phyloP scores from a whole-genome alignment of 2,329 filamentous ascomycete species.

The Xylaria digitata region DNA sequence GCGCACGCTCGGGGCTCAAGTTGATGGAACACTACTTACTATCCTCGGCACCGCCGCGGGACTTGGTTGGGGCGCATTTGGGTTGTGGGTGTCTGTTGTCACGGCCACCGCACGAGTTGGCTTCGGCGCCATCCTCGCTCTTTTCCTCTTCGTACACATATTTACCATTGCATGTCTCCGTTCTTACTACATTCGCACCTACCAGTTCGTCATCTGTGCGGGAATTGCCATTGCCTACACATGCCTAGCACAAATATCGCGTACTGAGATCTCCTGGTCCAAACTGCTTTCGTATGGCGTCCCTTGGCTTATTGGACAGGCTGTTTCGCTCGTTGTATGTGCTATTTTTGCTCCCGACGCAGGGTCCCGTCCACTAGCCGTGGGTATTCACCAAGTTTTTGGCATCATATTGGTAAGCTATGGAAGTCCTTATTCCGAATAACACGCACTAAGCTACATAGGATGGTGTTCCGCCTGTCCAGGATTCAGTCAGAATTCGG shows the following conservation, averaged over 20 bases:
- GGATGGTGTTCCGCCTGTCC: slow-evolving; percentile 55
- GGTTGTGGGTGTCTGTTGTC: slow-evolving; percentile 64
- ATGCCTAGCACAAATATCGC: slow-evolving; percentile 62
- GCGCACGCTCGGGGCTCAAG: slow-evolving; percentile 65
- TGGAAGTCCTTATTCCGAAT: not conserved
- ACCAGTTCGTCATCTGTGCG: slow-evolving; percentile 65
- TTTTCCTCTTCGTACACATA: slow-evolving; percentile 66
- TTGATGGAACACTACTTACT: slow-evolving; percentile 66
- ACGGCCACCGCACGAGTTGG: slow-evolving; percentile 58
- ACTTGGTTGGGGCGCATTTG: slow-evolving; percentile 66
- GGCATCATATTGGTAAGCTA: slow-evolving; percentile 57
- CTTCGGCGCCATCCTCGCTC: slow-evolving; percentile 66
- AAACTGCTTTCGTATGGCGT: slow-evolving; percentile 65
- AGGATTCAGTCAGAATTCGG: slow-evolving; percentile 52
- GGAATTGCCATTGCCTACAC: slow-evolving; percentile 67
- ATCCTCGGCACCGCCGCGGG: slow-evolving; percentile 65
- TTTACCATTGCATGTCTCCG: slow-evolving; percentile 63
- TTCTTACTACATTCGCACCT: slow-evolving; percentile 66
- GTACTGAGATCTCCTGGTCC: slow-evolving; percentile 57
- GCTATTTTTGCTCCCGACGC: slow-evolving; percentile 63
- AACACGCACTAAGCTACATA: slow-evolving; percentile 38
- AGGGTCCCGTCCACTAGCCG: slow-evolving; percentile 64
- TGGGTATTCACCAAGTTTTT: slow-evolving; percentile 60
- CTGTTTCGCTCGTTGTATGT: slow-evolving; percentile 62
- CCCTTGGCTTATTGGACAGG: slow-evolving; percentile 67